These are phyloP conservation scores for Isoetes engelmannii DNA, from an alignment of 83 land plant genomes.

Conservation along the genomic window DNA sequence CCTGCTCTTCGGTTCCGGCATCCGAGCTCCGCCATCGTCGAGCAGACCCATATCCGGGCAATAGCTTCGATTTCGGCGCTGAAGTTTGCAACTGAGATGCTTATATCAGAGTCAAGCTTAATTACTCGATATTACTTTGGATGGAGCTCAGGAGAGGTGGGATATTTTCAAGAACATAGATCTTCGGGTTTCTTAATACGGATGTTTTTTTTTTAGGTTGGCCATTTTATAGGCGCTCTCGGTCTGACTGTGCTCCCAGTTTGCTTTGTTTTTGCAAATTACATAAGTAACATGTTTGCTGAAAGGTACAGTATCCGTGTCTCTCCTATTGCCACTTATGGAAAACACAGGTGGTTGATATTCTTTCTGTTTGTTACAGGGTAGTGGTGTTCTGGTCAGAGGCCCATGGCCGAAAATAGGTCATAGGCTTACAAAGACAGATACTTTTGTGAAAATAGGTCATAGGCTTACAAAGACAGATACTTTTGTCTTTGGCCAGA, in stretches of 20 bases:
- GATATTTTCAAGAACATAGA: not conserved
- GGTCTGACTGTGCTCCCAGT: conserved; percentile 34
- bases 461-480: too few species aligned
- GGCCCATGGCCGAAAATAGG: too few species aligned
- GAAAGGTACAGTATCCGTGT: conserved; percentile 16
- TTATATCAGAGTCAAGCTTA: conserved; percentile 34
- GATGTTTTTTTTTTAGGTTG: conserved; percentile 16
- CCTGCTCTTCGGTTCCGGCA: too few species aligned
- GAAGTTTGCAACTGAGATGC: conserved; percentile 37
- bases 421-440: too few species aligned
- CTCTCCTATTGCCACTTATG: not conserved
- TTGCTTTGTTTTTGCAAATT: conserved; percentile 34
- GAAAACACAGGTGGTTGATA: not conserved
- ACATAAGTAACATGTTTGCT: conserved; percentile 32
- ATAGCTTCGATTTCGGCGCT: too few species aligned
- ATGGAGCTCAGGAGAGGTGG: conserved; percentile 27
- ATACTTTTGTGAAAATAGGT: too few species aligned
- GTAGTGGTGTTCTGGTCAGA: conserved; percentile 29
- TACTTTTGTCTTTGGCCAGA: too few species aligned
- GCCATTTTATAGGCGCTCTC: conserved; percentile 23
- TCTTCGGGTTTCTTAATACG: not conserved
- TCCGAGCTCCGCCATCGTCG: too few species aligned
- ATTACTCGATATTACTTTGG: conserved; percentile 22
- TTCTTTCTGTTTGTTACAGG: conserved; percentile 3
- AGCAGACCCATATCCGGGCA: too few species aligned